These are phyloP conservation scores for Telopea speciosissima DNA, from an alignment of 177 flowering plant species.

Conservation along the genomic window DNA sequence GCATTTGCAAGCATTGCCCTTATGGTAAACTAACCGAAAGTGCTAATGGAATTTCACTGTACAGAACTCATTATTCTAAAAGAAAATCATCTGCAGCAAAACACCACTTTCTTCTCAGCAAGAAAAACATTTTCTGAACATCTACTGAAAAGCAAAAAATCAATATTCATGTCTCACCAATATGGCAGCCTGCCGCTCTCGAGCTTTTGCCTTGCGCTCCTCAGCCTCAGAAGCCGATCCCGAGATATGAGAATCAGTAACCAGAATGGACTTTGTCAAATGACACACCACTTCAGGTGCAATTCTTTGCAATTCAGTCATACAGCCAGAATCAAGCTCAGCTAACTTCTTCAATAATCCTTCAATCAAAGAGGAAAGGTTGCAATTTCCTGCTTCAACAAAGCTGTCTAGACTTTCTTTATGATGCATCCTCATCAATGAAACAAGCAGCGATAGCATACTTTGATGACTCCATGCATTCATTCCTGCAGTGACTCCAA, in stretches of 20 bases:
- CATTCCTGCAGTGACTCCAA: slow-evolving; percentile 21
- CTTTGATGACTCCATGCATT: slow-evolving; percentile 38
- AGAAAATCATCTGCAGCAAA: not conserved
- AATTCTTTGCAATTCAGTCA: slow-evolving; percentile 46
- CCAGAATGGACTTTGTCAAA: slow-evolving; percentile 20
- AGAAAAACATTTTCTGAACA: not conserved
- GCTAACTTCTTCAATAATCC: slow-evolving; percentile 63
- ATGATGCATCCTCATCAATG: slow-evolving; percentile 57
- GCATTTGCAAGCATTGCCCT: too few species aligned
- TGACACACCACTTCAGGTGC: slow-evolving; percentile 70
- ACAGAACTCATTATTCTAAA: not conserved
- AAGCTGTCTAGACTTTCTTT: slow-evolving; percentile 31
- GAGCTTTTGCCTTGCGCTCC: slow-evolving; percentile 71
- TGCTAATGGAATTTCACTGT: too few species aligned
- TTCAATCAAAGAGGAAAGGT: slow-evolving; percentile 52
- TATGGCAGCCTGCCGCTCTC: slow-evolving; percentile 93
- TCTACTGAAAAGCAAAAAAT: not conserved
- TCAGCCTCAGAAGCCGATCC: slow-evolving; percentile 47
- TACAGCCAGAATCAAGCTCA: slow-evolving; percentile 62
- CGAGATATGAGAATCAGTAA: slow-evolving; percentile 13
- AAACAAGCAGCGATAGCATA: slow-evolving; percentile 73
- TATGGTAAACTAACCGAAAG: too few species aligned
- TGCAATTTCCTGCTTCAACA: slow-evolving; percentile 50
- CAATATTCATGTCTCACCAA: slow-evolving; percentile 47
- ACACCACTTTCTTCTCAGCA: not conserved